Base-by-base conservation (phyloP, 768 basidiomycete species). In the Fomitopsis serialis region DNA sequence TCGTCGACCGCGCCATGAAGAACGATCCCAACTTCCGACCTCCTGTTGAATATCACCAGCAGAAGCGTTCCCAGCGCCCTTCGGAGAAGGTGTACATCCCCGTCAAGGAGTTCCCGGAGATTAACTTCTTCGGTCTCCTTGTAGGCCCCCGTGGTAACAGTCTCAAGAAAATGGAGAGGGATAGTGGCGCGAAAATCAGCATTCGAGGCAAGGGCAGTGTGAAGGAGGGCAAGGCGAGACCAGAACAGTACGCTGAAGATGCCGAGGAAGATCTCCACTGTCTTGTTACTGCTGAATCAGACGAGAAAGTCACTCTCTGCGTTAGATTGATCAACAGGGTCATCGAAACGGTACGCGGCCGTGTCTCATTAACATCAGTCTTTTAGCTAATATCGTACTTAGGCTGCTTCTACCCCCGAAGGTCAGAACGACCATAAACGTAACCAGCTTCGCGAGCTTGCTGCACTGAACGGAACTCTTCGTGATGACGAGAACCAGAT, bases 391-490 rank as follows among this genome's bases (percentile, higher is more conserved):
- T 48, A n/a, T 29, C 7, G 51, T 6, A 44, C 40, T 0, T 63
- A 98, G 96, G 97, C 97, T 55, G 97, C 97, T 12, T 98, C 96
- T 13, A 97, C 95, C 7, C 97, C 97, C 6, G 97, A 99, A 76
- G 97, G 95, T 27, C 94, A 99, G 73, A 99, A 99, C 68, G 96
- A 97, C 64, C 97, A 99, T 76, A 99, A 99, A 70, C 89, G 96
- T 50, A 98, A 96, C 66, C 97, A 99, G 72, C 84, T 99, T 43
- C 91, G 97, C 62, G 97, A 99, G 68, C 81, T 99, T 44, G 97
- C 97, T 17, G 94, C 94, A 19, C 75, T 99, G 53, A 99, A 99
- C 66, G 97, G 97, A 73, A 99, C 97, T 43, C 85, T 99, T 52
- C 94, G 97, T 62, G 97, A 99, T 66, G 97, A 99, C 68, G 97